Base-by-base conservation (phyloP, 1,284 basidiomycete species). In the Ceratobasidium sp. region DNA sequence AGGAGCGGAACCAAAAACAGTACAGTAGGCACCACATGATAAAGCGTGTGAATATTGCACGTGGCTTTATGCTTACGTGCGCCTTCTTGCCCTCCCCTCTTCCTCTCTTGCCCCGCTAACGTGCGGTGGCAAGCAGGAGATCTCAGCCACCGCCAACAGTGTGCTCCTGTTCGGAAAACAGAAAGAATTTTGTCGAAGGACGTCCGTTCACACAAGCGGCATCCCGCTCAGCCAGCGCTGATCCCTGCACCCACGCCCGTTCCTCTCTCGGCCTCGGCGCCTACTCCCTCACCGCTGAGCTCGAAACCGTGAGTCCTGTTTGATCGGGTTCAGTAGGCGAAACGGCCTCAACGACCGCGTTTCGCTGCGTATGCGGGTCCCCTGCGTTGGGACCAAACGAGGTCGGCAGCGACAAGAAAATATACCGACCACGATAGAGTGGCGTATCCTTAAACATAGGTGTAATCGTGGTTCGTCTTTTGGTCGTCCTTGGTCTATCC, bases 131-230 rank as follows among this genome's bases (percentile, higher is more conserved):
- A 5, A 10, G 23, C 23, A 44, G 17, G 3, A 38, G 3, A 65
- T 61, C 33, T 28, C 5, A 13, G 15, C 40, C 40, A 28, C 50
- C 33, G 66, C 33, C 66, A 68, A 68, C 66, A 90, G 90, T 87
- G 86, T 87, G 89, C 90, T 87, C 84, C 84, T 90, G 83, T 85
- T 89, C 83, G 85, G 86, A 80, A 84, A 84, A 83, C 89, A 56
- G 67, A 40, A 54, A 50, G 46, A 89, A 85, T 83, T 89, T 81
- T 87, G 91, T 86, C 92, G 91, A n/a, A 94, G 94, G 93, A 78
- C 76, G 78, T 67, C 62, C 54, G 94, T 94, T 92, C 90, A 71
- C 90, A 92, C 90, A 94, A 91, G 92, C 80, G 81, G 77, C 80
- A 82, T 48, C 80, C 81, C 46, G 80, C 80, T 73, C 93, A 92